Percentiles rank a stretch among this genome's conserved stretches.
phyloP scores from a whole-genome alignment of 202 grass and related monocot species.

The Schoenoplectus tabernaemontani region DNA sequence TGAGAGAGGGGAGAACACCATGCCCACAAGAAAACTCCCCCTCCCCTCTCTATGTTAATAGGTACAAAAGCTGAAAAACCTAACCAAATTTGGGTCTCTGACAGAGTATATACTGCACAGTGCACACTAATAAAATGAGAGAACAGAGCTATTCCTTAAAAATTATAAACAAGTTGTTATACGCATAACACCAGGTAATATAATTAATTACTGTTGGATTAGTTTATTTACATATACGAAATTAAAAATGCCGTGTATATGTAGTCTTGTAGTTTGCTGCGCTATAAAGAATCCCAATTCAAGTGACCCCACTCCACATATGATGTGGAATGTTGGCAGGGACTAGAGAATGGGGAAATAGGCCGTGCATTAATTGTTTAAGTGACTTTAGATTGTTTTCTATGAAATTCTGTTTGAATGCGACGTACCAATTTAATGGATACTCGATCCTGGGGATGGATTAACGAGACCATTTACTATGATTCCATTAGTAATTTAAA shows the following conservation, averaged over 20 bases:
- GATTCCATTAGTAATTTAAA: neutral
- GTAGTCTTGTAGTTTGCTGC: neutral
- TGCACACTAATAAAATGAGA: neutral
- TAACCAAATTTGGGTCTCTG: neutral
- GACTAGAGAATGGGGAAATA: neutral
- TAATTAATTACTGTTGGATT: neutral
- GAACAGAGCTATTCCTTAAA: no score
- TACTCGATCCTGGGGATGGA: neutral
- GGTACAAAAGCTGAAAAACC: neutral
- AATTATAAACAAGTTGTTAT: neutral
- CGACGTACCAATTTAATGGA: neutral
- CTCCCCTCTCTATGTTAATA: neutral
- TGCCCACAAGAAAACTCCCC: conserved; percentile 41
- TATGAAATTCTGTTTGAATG: conserved; percentile 9
- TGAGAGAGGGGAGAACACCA: conserved; percentile 36
- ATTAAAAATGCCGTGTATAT: no score
- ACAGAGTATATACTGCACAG: neutral
- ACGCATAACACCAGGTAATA: neutral
- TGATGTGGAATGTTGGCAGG: conserved; percentile 20
- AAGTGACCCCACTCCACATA: neutral
- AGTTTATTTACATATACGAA: no score
- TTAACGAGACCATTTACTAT: neutral
- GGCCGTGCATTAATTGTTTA: conserved; percentile 1
- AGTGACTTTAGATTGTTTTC: neutral
- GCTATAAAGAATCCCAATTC: neutral